Evolutionary conservation across 2,329 filamentous ascomycete genomes (phyloP), one percentile per base, ranked within the genome.

Genomic region (Alternaria burnsii): DNA sequence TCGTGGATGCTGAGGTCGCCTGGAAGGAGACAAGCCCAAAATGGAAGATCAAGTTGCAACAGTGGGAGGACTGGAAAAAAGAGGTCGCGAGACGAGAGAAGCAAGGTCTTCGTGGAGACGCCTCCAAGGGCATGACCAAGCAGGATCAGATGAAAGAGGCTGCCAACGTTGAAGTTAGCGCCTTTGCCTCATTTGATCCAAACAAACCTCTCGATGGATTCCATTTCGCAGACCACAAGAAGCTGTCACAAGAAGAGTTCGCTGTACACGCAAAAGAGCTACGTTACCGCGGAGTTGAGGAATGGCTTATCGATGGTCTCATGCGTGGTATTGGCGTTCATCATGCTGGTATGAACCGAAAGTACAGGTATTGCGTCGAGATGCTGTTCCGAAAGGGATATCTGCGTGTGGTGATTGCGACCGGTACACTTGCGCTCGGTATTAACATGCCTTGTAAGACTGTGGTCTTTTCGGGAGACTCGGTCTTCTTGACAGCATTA

Each of bases 331-430:
- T 94, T 18, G 92, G 89, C 32, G 86, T 94, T 7, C 91, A 94
- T 78, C 92, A 94, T 71, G 86, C 91, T 18, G 91, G 91, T 78
- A 88, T 94, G 88, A 94, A 93, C 72, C 84, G 90, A 50, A 87
- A 87, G 63, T 94, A 94, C 72, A 86, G 91, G 38, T 90, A 93
- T 74, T 82, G 81, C 20, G 89, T 92, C 1, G 91, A 93, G 71
- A 90, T 91, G 60, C 79, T 93, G 8, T 93, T 93, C 78, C 85
- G 91, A 9, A 89, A 86, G 73, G 89, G 90, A 0, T 93, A 86
- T 71, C 77, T 94, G 41, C 84, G 86, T 8, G 88, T 90, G 1
- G 87, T 94, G 28, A 84, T 94, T 26, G 91, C 91, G 0, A 94
- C 91, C 1, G 91, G 90, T 1, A 93, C 91, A 0, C 83, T 93